Conservation (phyloP, 129 eudicot genomes). For the Artemisia tridentata region DNA sequence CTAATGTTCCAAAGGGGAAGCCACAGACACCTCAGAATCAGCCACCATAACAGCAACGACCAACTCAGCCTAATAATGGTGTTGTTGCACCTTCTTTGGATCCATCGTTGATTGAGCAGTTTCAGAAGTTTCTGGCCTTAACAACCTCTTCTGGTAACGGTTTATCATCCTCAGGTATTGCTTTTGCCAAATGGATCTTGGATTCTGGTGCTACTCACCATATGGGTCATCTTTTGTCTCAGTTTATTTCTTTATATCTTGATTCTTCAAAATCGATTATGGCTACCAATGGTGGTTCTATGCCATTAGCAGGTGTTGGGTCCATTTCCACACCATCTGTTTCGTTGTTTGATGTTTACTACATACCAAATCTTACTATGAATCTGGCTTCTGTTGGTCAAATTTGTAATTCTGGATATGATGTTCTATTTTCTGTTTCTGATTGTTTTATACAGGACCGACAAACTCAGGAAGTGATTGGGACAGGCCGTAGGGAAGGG, state of each 20-base stretch:
- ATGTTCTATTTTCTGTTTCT: background rate
- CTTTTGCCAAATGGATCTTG: background rate
- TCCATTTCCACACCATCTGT: background rate
- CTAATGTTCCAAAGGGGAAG: background rate
- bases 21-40: background rate
- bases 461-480: too few relatives aligned
- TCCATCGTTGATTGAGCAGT: background rate
- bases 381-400: background rate
- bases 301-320: slow-evolving; percentile 1
- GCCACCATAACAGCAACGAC: background rate
- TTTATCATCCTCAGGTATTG: background rate
- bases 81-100: background rate
- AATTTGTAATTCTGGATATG: background rate
- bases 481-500: too few relatives aligned
- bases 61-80: background rate
- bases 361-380: background rate
- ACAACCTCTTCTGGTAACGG: background rate
- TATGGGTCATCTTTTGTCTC: too few relatives aligned
- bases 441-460: too few relatives aligned
- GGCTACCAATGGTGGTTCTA: too few relatives aligned
- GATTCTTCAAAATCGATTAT: too few relatives aligned
- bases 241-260: too few relatives aligned
- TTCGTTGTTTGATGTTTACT: background rate
- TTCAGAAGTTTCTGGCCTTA: background rate
- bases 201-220: background rate